Evolutionary conservation across 148 eudicot genomes (phyloP).

Genomic region (Gaultheria prostrata): DNA sequence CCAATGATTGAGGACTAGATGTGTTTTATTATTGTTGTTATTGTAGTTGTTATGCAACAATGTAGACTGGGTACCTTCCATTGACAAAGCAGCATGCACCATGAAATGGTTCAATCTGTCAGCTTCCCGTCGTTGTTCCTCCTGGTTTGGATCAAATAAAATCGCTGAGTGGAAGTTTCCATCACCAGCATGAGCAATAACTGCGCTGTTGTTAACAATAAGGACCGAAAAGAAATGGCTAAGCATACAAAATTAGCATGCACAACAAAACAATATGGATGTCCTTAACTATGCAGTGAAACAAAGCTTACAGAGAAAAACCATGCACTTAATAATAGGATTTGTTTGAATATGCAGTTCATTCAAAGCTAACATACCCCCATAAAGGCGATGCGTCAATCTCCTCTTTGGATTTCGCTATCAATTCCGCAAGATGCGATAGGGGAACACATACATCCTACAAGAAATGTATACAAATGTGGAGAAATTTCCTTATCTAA

Average conservation of each 20-base stretch:
- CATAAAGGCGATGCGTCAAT: slow-evolving; percentile 77
- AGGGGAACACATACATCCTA: slow-evolving; percentile 99
- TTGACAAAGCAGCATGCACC: slow-evolving; percentile 83
- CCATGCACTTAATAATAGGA: not conserved
- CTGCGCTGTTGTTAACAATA: slow-evolving; percentile 50
- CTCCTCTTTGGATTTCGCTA: slow-evolving; percentile 78
- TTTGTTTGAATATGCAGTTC: not conserved
- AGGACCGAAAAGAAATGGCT: not conserved
- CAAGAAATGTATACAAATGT: slow-evolving; percentile 15
- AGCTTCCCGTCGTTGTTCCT: slow-evolving; percentile 81
- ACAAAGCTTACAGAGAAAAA: not conserved
- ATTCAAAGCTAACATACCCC: slow-evolving; percentile 46
- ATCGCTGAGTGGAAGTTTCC: slow-evolving; percentile 92
- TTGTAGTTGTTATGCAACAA: not conserved
- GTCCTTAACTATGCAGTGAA: not conserved
- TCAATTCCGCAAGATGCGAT: slow-evolving; percentile 78
- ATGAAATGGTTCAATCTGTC: slow-evolving; percentile 87
- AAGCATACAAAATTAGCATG: not conserved
- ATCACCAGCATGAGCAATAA: slow-evolving; percentile 98
- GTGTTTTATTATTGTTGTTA: no score
- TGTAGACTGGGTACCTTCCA: slow-evolving; percentile 63
- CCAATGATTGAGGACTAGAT: no score
- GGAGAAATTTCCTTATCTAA: not conserved
- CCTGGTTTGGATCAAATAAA: slow-evolving; percentile 72
- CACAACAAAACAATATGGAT: not conserved